Conservation (phyloP, 306 rosid species). For the Alnus glutinosa region DNA sequence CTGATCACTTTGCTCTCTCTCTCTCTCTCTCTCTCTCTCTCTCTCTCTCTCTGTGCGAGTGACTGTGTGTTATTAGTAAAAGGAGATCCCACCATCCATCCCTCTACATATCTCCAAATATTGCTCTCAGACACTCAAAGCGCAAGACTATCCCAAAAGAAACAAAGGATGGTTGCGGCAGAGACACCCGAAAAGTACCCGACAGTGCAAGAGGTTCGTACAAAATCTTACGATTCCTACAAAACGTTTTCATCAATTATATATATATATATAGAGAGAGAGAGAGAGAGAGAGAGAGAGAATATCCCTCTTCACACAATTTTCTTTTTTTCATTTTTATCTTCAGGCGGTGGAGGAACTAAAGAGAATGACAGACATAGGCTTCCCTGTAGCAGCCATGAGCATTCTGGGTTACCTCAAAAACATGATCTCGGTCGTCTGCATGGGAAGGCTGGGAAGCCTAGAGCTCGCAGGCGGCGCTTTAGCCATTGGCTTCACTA, state of each 20-base stretch:
- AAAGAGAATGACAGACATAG: constrained; percentile 58
- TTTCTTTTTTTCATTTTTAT: background rate
- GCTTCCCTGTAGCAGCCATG: constrained; percentile 75
- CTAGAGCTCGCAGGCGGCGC: constrained; percentile 75
- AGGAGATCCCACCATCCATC: constrained; percentile 15
- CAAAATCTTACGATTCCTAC: constrained; percentile 24
- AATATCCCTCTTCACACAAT: background rate
- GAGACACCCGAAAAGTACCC: constrained; percentile 45
- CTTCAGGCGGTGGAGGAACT: constrained; percentile 71
- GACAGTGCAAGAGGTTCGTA: constrained; percentile 50
- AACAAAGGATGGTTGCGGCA: constrained; percentile 33
- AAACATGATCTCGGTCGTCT: constrained; percentile 64
- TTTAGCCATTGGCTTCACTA: constrained; percentile 78
- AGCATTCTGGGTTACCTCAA: constrained; percentile 66
- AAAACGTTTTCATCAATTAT: background rate
- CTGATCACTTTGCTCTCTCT: constrained; percentile 12
- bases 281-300: no score
- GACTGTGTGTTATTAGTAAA: background rate
- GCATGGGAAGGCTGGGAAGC: constrained; percentile 83
- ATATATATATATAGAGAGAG: background rate
- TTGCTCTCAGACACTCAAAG: constrained; percentile 5
- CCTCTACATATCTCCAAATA: background rate
- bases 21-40: constrained; percentile 20
- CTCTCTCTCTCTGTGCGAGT: background rate
- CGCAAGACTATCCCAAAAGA: constrained; percentile 21